Percentiles rank a stretch among this genome's conserved stretches.
These are phyloP conservation scores for Cerioporus squamosus DNA, from an alignment of 1,284 basidiomycete species.

Conservation along the genomic window DNA sequence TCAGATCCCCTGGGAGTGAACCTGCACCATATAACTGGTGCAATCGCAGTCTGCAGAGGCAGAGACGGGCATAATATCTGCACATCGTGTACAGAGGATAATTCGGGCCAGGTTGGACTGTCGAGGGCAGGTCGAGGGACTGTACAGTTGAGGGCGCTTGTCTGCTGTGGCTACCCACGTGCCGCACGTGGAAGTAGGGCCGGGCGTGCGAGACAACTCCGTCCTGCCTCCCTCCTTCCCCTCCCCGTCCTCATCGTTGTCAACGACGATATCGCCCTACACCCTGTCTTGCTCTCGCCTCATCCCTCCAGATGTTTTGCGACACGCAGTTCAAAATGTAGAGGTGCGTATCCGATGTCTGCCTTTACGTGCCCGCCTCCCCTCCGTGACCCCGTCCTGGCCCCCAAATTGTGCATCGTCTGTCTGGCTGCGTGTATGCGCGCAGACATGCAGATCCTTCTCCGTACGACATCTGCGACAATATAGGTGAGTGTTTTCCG, in stretches of 20 bases:
- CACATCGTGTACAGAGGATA: not conserved
- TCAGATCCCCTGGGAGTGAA: too few species aligned
- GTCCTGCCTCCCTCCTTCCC: constrained; percentile 27
- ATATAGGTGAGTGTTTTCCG: not conserved
- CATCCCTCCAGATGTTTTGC: not conserved
- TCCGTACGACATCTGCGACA: not conserved
- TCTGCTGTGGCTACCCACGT: constrained; percentile 20
- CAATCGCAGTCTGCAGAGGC: too few species aligned
- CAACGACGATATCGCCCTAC: constrained; percentile 4
- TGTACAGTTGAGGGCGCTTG: constrained; percentile 23
- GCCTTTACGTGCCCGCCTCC: not conserved
- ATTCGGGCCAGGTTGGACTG: not conserved
- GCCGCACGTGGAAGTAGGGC: constrained; percentile 25
- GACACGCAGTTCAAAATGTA: not conserved
- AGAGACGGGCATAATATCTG: too few species aligned
- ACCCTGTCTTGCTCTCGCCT: not conserved
- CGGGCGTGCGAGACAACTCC: constrained; percentile 27
- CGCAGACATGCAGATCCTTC: too few species aligned
- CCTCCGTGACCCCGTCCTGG: not conserved
- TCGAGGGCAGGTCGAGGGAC: constrained; percentile 6
- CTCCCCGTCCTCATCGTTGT: constrained; percentile 20
- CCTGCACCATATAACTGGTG: too few species aligned
- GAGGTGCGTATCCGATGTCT: not conserved
- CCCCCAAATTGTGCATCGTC: not conserved
- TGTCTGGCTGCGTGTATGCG: constrained; percentile 1